These are phyloP conservation scores for Geotrichum bryndzae DNA, from an alignment of 1,139 yeast species.

Conservation along the genomic window DNA sequence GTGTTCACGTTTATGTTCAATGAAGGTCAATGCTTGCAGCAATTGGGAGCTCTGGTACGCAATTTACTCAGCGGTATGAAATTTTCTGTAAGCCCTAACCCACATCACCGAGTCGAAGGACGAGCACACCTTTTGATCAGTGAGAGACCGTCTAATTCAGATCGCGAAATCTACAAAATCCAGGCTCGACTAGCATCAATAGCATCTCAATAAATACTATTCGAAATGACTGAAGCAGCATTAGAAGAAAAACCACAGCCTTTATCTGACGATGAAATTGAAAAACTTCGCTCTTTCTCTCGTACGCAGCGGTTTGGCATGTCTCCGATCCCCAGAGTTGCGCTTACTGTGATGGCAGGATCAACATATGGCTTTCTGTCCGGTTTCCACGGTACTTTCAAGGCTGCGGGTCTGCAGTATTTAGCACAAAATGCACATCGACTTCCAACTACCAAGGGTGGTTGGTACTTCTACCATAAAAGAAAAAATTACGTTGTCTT, in stretches of 20 bases:
- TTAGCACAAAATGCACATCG: conserved; percentile 80
- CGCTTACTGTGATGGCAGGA: conserved; percentile 37
- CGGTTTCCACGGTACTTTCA: conserved; percentile 62
- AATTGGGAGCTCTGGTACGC: not conserved
- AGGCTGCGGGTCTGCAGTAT: conserved; percentile 51
- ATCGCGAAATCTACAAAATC: not conserved
- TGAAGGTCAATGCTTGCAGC: not conserved
- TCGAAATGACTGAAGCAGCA: not conserved
- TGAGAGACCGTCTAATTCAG: not conserved
- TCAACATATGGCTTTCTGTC: conserved; percentile 53
- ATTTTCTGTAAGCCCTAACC: not conserved
- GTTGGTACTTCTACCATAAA: conserved; percentile 87
- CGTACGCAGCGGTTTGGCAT: conserved; percentile 37
- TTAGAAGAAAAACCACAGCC: not conserved
- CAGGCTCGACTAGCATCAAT: not conserved
- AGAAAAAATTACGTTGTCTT: conserved; percentile 74
- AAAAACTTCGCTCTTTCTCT: not conserved
- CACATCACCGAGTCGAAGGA: not conserved
- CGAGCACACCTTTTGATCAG: not conserved
- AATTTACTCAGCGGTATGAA: not conserved
- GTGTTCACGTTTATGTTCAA: not conserved
- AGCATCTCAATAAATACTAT: not conserved
- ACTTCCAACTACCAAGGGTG: conserved; percentile 70
- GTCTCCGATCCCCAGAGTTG: conserved; percentile 38
- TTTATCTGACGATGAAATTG: not conserved